phyloP scores from a whole-genome alignment of 441 rosid genomes.

The Pelargonium myrrhifolium region DNA sequence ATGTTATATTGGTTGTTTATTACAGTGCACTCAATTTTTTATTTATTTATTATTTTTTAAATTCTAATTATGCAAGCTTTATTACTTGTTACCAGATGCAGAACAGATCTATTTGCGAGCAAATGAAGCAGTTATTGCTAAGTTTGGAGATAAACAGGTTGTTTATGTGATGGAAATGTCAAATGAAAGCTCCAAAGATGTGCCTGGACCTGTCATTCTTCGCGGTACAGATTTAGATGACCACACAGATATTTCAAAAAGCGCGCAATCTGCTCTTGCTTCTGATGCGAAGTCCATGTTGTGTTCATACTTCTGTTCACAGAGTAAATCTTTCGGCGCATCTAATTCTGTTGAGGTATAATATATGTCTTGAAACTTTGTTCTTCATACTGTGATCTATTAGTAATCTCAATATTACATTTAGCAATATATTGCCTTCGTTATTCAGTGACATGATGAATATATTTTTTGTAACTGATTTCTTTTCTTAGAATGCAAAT shows the following conservation, averaged over 20 bases:
- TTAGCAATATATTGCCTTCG: neutral
- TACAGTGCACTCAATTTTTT: neutral
- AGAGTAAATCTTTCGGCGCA: conserved; percentile 34
- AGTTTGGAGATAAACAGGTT: conserved; percentile 53
- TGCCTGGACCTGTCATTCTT: conserved; percentile 39
- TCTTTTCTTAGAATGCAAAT: conserved; percentile 77
- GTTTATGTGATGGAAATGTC: conserved; percentile 46
- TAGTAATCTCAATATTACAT: neutral
- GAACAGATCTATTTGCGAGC: conserved; percentile 40
- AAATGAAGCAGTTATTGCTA: conserved; percentile 38
- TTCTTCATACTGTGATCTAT: neutral
- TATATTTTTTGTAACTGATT: conserved; percentile 25
- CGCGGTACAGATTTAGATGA: conserved; percentile 48
- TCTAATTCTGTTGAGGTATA: conserved; percentile 58
- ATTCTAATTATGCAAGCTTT: neutral
- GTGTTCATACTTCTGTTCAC: conserved; percentile 53
- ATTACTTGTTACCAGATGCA: conserved; percentile 32
- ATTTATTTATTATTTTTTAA: too few relatives aligned
- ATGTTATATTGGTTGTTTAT: neutral
- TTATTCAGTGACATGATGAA: neutral
- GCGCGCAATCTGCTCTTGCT: conserved; percentile 36
- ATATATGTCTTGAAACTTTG: neutral
- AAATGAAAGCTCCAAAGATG: conserved; percentile 34
- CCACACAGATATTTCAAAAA: conserved; percentile 32
- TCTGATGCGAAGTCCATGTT: conserved; percentile 31